Evolutionary conservation across 2,329 filamentous ascomycete genomes (phyloP), one percentile per base, ranked within the genome.

Genomic region (Aspergillus viridinutans): DNA sequence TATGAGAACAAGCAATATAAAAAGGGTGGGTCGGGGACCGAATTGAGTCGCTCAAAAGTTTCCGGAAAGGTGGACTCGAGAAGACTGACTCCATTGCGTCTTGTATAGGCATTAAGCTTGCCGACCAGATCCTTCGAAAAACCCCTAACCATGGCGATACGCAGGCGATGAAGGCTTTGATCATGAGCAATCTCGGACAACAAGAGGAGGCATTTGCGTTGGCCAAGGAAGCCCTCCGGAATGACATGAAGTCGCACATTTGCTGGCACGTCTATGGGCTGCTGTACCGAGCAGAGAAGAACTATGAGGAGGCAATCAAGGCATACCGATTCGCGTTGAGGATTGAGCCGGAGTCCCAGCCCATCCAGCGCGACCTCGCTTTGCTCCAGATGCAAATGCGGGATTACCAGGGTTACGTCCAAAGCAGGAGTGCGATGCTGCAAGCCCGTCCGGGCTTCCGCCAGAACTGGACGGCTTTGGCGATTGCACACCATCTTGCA

Each of bases 1-100:
- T 99, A 97, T 81, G 94, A 99, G 78, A 89, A 92, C 73, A 99
- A 99, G 78, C 93, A 97, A 72, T 97, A 97, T 81, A 99, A 97
- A 80, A 90, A 89, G 76, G 86, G 85, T 85, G 68, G 32, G 67
- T 60, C 52, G 58, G 10, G 23, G 43, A 14, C 43, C 43, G 21
- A 25, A 47, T 42, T 53, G 54, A 50, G 45, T 50, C 52, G 29
- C 42, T 45, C 40, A 47, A 54, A 54, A 40, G 48, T 55, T 43
- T 52, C 52, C 17, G 54, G 43, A 23, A 45, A 49, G 50, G 48
- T 45, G 45, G 50, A 50, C 54, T 49, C 50, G 53, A 54, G 61
- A 56, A 53, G 51, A 55, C 57, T 58, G 63, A 64, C 61, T 54
- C 55, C 66, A 57, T 62, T 61, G 45, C 51, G 59, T 53, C 64